Conservation (phyloP, 176 grass and related monocot species). For the Oryza glumipatula region DNA sequence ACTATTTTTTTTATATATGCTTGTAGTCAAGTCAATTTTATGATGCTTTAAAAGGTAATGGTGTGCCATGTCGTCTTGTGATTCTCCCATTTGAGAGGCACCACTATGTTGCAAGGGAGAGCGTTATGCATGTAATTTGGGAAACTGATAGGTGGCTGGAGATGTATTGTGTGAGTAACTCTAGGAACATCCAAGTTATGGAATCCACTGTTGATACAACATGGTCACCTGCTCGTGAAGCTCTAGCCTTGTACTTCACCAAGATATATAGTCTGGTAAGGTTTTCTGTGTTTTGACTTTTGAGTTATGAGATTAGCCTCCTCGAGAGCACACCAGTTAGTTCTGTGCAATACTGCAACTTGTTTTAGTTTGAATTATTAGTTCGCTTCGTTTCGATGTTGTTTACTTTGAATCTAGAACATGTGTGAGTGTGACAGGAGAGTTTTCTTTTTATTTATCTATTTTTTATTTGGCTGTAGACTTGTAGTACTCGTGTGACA, state of each 20-base stretch:
- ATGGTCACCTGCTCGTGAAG: slow-evolving; percentile 48
- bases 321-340: neutral
- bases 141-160: slow-evolving; percentile 84
- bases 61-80: slow-evolving; percentile 67
- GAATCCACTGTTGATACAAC: slow-evolving; percentile 36
- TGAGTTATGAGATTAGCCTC: neutral
- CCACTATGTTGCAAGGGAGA: slow-evolving; percentile 74
- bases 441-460: neutral
- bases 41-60: slow-evolving; percentile 85
- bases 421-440: neutral
- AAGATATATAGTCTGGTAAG: slow-evolving; percentile 65
- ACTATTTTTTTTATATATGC: neutral
- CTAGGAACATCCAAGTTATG: slow-evolving; percentile 33
- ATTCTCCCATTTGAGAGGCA: slow-evolving; percentile 81
- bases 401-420: slow-evolving; percentile 8
- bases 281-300: neutral
- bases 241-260: slow-evolving; percentile 40
- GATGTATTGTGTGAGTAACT: slow-evolving; percentile 64
- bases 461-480: too few species aligned
- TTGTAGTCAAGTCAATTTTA: slow-evolving; percentile 81
- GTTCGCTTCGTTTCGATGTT: neutral
- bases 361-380: neutral
- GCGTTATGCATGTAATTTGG: slow-evolving; percentile 91
- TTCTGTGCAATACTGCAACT: slow-evolving; percentile 6
- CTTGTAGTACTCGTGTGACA: neutral